Evolutionary conservation across 208 protist genomes (phyloP), one percentile per base, ranked within the genome.

Genomic region (Herpetomonas tarakana): DNA sequence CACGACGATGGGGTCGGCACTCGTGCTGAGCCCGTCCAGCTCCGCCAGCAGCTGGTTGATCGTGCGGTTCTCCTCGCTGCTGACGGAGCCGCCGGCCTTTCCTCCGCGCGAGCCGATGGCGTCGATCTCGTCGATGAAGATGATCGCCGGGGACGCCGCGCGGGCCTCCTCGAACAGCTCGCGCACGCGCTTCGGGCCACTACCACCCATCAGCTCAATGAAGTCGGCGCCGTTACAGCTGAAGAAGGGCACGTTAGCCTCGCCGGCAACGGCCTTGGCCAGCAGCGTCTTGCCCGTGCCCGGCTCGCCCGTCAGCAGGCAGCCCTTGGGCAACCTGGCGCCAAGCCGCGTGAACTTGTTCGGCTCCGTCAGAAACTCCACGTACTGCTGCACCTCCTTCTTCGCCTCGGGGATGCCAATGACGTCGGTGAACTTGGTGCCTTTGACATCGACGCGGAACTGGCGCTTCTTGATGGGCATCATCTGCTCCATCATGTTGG

Each of bases 51-150:
- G 91, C 81, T 98, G 96, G 71, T 98, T 98, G 71, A 98, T 97
- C 12, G 96, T 99, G 49, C 88, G 88, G 64, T 96, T 96, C 60
- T 96, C 91, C 62, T 96, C 91, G 65, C 84, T 91, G 65, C 91
- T 92, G 21, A 93, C 86, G 19, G 89, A 92, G 39, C 82, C 83
- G 55, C 86, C 79, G 27, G 79, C 67, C 60, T 86, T 85, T 16
- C 83, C 77, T 22, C 80, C 65, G 9, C 74, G 75, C 25, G 78
- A 88, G 18, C 97, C 98, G 47, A 99, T 94, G 38, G 98, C 98
- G 72, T 99, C 98, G 61, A 99, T 98, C 76, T 99, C 98, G 69
- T 99, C 98, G 52, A 99, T 98, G 64, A 98, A 99, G 53, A 99
- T 83, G 65, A 99, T 98, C 45, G 92, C 89, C 12, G 96, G 97